phyloP scores from a whole-genome alignment of 2,329 filamentous ascomycete species.

The Claviceps sp. region DNA sequence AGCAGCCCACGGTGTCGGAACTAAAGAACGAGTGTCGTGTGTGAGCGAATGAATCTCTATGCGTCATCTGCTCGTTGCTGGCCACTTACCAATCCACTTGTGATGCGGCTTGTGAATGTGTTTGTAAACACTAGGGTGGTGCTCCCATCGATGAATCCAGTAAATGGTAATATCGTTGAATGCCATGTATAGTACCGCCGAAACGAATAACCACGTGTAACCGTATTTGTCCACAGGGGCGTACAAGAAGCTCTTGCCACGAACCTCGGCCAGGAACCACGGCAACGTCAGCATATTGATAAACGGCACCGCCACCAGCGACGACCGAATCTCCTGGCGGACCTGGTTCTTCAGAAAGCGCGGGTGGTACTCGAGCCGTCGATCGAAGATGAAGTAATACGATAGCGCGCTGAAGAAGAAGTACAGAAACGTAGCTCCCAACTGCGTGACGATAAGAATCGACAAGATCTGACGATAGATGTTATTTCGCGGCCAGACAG shows the following conservation, averaged over 20 bases:
- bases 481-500: constrained; percentile 26
- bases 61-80: not conserved
- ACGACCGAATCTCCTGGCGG: constrained; percentile 28
- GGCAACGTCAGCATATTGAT: constrained; percentile 32
- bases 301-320: constrained; percentile 27
- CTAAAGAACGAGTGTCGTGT: constrained; percentile 19
- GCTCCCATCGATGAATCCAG: constrained; percentile 77
- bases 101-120: constrained; percentile 91
- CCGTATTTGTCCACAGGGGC: constrained; percentile 24
- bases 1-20: constrained; percentile 86
- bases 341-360: constrained; percentile 35
- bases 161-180: constrained; percentile 47
- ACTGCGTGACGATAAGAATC: constrained; percentile 24
- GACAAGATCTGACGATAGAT: constrained; percentile 26
- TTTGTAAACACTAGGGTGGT: constrained; percentile 70
- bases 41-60: no score
- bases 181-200: constrained; percentile 23
- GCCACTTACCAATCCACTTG: constrained; percentile 66
- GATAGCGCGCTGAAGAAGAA: constrained; percentile 56
- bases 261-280: constrained; percentile 33
- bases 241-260: constrained; percentile 31
- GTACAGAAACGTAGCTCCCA: constrained; percentile 35
- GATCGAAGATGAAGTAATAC: constrained; percentile 52
- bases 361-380: constrained; percentile 31
- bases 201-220: constrained; percentile 25